phyloP scores from a whole-genome alignment of 129 eudicot species.

The Glebionis coronaria region DNA sequence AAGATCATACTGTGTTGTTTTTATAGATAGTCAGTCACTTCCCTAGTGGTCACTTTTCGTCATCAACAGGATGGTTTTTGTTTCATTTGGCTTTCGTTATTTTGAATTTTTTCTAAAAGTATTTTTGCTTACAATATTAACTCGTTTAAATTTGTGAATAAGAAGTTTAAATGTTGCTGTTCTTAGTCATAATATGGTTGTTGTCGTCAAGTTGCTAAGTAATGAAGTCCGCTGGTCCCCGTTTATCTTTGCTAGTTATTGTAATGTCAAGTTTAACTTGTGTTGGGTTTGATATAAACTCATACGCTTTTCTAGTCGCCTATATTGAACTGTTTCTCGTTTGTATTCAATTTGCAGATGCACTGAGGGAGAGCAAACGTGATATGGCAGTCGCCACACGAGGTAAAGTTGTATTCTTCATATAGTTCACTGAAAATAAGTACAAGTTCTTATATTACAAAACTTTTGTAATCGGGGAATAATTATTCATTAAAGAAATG shows the following conservation, averaged over 20 bases:
- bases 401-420: constrained; percentile 38
- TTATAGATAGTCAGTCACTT: too few relatives aligned
- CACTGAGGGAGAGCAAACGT: constrained; percentile 79
- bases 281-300: not conserved
- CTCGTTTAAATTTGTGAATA: too few relatives aligned
- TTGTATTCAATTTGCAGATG: constrained; percentile 47
- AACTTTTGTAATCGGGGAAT: not conserved
- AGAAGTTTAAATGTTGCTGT: too few relatives aligned
- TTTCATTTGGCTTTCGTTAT: too few relatives aligned
- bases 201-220: not conserved
- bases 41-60: too few relatives aligned
- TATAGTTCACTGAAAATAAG: not conserved
- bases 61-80: too few relatives aligned
- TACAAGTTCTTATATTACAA: not conserved
- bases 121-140: too few relatives aligned
- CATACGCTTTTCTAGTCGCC: not conserved
- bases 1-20: too few relatives aligned
- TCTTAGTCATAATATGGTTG: too few relatives aligned
- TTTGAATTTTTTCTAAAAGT: too few relatives aligned
- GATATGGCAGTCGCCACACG: constrained; percentile 86
- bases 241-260: not conserved
- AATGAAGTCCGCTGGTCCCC: not conserved
- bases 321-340: not conserved
- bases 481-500: constrained; percentile 1
- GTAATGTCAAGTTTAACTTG: not conserved